Conservation (phyloP, 768 basidiomycete species). For the Lentinus brumalis region DNA sequence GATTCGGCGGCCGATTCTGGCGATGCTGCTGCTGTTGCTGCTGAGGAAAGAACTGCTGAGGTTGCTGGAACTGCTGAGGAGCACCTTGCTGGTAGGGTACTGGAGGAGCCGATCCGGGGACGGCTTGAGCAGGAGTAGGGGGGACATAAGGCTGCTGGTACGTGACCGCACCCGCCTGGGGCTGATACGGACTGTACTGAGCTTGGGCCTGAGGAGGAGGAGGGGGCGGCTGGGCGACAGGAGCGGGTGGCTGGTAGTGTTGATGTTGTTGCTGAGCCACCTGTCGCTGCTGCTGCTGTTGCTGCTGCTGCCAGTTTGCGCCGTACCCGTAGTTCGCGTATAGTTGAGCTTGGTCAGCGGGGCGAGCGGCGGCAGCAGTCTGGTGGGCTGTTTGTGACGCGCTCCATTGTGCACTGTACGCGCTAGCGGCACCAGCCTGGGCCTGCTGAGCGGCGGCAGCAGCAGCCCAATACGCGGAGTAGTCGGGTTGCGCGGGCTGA, state of each 20-base stretch:
- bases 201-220: constrained; percentile 60
- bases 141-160: constrained; percentile 71
- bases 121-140: constrained; percentile 47
- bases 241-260: constrained; percentile 51
- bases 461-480: constrained; percentile 76
- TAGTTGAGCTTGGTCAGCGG: constrained; percentile 78
- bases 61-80: constrained; percentile 42
- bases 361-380: constrained; percentile 48
- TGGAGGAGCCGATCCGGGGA: constrained; percentile 45
- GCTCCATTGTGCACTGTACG: constrained; percentile 70
- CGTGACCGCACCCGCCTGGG: constrained; percentile 44
- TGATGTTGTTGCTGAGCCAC: constrained; percentile 49
- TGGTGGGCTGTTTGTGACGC: constrained; percentile 48
- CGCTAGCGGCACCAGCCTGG: constrained; percentile 48
- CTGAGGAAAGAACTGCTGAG: constrained; percentile 33
- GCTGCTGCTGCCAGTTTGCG: constrained; percentile 55
- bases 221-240: constrained; percentile 51
- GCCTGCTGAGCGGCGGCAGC: constrained; percentile 49
- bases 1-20: constrained; percentile 37
- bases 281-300: constrained; percentile 70
- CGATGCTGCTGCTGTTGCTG: constrained; percentile 48
- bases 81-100: constrained; percentile 49
- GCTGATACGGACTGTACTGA: constrained; percentile 78
- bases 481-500: constrained; percentile 69
- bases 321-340: constrained; percentile 95